These are phyloP conservation scores for Aspergillus sp. DNA, from an alignment of 2,329 filamentous ascomycete species.

Conservation along the genomic window DNA sequence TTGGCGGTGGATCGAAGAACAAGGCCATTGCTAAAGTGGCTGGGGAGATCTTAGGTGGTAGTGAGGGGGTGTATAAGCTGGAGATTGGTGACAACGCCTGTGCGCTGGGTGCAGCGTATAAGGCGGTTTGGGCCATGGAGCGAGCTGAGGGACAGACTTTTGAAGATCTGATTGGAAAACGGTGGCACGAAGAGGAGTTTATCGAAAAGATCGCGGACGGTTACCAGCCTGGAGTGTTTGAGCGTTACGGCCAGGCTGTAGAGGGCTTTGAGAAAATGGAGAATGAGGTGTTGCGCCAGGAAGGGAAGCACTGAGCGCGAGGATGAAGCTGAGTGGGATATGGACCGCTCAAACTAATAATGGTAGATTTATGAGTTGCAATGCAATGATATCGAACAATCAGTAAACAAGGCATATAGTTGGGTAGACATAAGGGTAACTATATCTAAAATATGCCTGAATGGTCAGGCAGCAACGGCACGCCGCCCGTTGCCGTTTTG, in stretches of 20 bases:
- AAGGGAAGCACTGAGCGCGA: conserved; percentile 11
- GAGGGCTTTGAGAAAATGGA: conserved; percentile 79
- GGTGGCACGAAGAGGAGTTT: conserved; percentile 84
- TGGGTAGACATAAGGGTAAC: not conserved
- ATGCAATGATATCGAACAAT: not conserved
- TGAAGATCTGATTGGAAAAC: conserved; percentile 77
- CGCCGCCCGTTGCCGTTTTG: conserved; percentile 9
- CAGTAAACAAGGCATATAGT: not conserved
- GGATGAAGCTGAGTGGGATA: not conserved
- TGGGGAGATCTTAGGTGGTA: conserved; percentile 84
- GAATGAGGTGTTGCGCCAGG: conserved; percentile 58
- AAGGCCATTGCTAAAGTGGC: conserved; percentile 82
- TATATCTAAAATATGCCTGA: not conserved
- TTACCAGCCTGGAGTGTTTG: conserved; percentile 73
- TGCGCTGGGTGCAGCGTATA: conserved; percentile 90
- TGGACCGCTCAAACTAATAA: not conserved
- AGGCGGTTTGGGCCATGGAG: conserved; percentile 90
- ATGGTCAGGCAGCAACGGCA: not conserved
- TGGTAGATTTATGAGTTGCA: not conserved
- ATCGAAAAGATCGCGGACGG: conserved; percentile 81
- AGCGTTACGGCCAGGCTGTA: conserved; percentile 75
- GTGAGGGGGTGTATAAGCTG: conserved; percentile 87
- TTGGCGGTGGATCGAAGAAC: conserved; percentile 89
- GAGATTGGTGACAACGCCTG: conserved; percentile 96
- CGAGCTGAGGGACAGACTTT: conserved; percentile 70